These are phyloP conservation scores for Suaeda aralocaspica DNA, from an alignment of 148 eudicot species.

Conservation along the genomic window DNA sequence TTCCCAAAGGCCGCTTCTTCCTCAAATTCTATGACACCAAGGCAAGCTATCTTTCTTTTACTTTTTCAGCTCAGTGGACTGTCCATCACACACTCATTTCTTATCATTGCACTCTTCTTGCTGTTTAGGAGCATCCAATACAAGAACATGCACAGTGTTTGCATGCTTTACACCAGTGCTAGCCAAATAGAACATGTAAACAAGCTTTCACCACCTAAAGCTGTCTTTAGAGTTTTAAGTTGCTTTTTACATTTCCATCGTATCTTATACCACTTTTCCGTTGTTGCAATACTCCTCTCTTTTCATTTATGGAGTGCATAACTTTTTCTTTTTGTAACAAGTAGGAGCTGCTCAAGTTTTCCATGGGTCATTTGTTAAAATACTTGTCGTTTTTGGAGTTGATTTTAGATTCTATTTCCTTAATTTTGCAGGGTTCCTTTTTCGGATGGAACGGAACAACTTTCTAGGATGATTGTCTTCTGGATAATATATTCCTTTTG, in stretches of 20 bases:
- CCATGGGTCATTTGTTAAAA: neutral
- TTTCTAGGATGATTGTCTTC: constrained; percentile 29
- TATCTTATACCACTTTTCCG: neutral
- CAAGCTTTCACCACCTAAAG: constrained; percentile 30
- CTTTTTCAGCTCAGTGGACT: constrained; percentile 9
- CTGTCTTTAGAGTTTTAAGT: constrained; percentile 11
- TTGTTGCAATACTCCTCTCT: neutral
- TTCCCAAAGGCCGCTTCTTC: constrained; percentile 72
- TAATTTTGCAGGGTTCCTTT: constrained; percentile 59
- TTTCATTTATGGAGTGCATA: neutral
- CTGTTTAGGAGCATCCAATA: constrained; percentile 66
- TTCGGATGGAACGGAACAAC: constrained; percentile 85
- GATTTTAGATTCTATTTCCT: neutral
- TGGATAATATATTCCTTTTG: neutral
- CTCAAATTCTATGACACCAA: constrained; percentile 86
- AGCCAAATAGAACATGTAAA: constrained; percentile 58
- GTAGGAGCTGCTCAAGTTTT: neutral
- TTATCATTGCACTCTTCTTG: constrained; percentile 47
- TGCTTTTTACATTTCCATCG: neutral
- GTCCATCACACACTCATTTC: constrained; percentile 15
- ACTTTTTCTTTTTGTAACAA: too few relatives aligned
- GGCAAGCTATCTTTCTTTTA: constrained; percentile 38
- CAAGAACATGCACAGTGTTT: constrained; percentile 89
- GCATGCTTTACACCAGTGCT: constrained; percentile 96
- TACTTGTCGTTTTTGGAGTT: neutral